Percentiles rank a stretch among this genome's conserved stretches.
These are phyloP conservation scores for Podospora appendiculata DNA, from an alignment of 495 filamentous ascomycete genomes.

Conservation along the genomic window DNA sequence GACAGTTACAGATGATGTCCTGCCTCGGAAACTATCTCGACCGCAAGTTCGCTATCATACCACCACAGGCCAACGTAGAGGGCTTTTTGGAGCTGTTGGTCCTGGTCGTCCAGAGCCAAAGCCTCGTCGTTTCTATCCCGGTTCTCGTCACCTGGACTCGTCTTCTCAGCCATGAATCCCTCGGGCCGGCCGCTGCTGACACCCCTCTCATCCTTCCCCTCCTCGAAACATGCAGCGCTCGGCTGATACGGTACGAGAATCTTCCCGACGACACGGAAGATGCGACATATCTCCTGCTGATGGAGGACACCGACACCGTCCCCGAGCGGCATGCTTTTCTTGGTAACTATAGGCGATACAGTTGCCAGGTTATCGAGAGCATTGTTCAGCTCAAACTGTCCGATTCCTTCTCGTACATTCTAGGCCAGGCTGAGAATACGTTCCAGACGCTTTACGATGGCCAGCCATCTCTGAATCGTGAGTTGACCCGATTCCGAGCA, in stretches of 20 bases:
- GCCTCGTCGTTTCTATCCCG: constrained; percentile 86
- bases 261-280: constrained; percentile 75
- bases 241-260: constrained; percentile 76
- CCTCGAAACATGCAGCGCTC: constrained; percentile 68
- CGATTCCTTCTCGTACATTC: constrained; percentile 81
- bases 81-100: constrained; percentile 74
- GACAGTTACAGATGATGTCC: constrained; percentile 59
- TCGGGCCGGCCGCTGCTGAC: constrained; percentile 58
- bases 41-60: constrained; percentile 56
- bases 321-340: constrained; percentile 94
- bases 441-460: constrained; percentile 68
- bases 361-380: constrained; percentile 72
- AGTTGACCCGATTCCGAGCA: constrained; percentile 15
- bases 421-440: constrained; percentile 64
- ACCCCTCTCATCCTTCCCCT: constrained; percentile 63
- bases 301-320: constrained; percentile 89
- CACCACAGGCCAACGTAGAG: constrained; percentile 51
- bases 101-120: constrained; percentile 71
- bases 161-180: constrained; percentile 57
- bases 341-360: constrained; percentile 93
- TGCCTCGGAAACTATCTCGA: constrained; percentile 78
- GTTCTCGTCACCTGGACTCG: constrained; percentile 84
- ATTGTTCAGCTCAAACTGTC: constrained; percentile 71
- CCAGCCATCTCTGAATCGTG: constrained; percentile 60
- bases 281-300: constrained; percentile 68